Evolutionary conservation across 257 asterid genomes (phyloP), one percentile per base, ranked within the genome.

Genomic region (Nicotiana sylvestris): DNA sequence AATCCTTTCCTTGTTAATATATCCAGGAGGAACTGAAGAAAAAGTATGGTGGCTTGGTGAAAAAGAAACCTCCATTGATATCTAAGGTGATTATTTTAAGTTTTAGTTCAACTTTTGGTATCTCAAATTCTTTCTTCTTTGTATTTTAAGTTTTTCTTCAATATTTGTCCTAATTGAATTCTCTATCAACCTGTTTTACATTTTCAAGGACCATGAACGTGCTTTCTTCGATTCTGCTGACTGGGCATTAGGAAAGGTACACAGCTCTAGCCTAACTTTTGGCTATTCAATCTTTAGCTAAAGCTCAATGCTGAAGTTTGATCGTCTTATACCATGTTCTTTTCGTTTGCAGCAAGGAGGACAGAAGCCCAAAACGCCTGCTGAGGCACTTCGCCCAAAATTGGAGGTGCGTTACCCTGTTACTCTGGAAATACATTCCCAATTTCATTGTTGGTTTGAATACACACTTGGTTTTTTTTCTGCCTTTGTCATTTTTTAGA

Each of bases 161-260:
- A 80, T 53, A 15, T 16, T 65, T 80, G 55, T 39, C 49, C 16
- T 46, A 8, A 10, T 11, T 10, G 35, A 82, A 62, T 68, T 56
- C 55, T 35, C 69, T 25, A 46, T 69, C 30, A 18, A 77, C 72
- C 70, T 67, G 1, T 37, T 25, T 9, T 29, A 15, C 65, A 12
- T 74, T 55, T 81, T 29, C 46, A 86, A 94, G 98, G 98, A 93
- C 86, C 88, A 91, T 35, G 97, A 94, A 57, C 98, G 89, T 69
- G 98, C 98, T 37, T 95, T 89, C 83, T 95, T 95, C 29, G 97
- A 95, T 88, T 94, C 98, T 61, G 98, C 98, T 8, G 98, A 93
- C 80, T 94, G 98, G 98, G 97, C 93, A 72, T 85, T 95, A 81
- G 92, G 95, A 64, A 95, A 95, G 96, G 97, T 93, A 84, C 69